These are phyloP conservation scores for Erysimum pusillum DNA, from an alignment of 441 rosid genomes.

Conservation along the genomic window DNA sequence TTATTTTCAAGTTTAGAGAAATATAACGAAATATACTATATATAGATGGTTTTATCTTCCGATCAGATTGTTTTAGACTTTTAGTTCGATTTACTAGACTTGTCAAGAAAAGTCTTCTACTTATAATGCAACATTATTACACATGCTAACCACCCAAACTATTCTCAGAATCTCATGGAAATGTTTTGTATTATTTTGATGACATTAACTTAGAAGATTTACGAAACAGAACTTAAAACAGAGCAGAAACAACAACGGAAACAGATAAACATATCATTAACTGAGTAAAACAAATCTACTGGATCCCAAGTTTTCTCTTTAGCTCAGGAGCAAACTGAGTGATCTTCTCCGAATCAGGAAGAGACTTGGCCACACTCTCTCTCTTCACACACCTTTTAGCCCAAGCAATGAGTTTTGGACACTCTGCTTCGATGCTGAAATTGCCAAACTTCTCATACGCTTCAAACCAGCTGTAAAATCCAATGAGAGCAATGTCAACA, in stretches of 20 bases:
- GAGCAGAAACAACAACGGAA: background rate
- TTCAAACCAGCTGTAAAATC: slow-evolving; percentile 42
- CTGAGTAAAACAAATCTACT: slow-evolving; percentile 2
- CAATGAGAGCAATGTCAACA: slow-evolving; percentile 39
- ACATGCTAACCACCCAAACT: background rate
- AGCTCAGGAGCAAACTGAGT: background rate
- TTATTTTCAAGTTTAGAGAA: no score
- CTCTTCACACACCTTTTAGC: slow-evolving; percentile 37
- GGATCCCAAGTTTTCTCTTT: slow-evolving; percentile 4
- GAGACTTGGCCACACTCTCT: slow-evolving; percentile 41
- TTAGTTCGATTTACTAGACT: background rate
- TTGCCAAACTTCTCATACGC: slow-evolving; percentile 36
- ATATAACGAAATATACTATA: no score
- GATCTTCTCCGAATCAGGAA: slow-evolving; percentile 36
- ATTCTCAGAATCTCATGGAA: background rate
- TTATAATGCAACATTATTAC: background rate
- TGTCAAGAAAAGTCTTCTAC: background rate
- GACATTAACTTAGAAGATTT: background rate
- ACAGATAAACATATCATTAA: background rate
- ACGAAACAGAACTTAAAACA: background rate
- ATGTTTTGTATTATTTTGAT: background rate
- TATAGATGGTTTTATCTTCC: no score
- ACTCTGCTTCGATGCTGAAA: slow-evolving; percentile 42
- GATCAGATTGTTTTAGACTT: no score
- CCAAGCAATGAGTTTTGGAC: slow-evolving; percentile 32